These are phyloP conservation scores for Alternaria viburni DNA, from an alignment of 2,329 filamentous ascomycete genomes.

Conservation along the genomic window DNA sequence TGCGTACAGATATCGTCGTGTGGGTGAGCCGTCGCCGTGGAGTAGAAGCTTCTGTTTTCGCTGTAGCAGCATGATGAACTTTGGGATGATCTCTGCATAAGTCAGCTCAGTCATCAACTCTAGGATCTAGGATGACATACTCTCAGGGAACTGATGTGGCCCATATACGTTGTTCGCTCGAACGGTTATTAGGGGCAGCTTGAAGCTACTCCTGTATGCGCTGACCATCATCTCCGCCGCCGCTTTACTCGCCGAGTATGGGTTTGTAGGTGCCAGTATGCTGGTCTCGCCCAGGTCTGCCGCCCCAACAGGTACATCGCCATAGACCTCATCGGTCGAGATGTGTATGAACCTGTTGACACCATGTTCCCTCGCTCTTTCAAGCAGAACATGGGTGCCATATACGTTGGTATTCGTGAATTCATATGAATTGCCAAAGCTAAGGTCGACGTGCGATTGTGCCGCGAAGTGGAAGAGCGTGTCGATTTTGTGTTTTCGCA, in stretches of 20 bases:
- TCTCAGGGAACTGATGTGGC: conserved; percentile 83
- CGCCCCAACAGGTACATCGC: conserved; percentile 74
- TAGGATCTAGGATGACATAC: conserved; percentile 56
- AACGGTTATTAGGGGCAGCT: conserved; percentile 79
- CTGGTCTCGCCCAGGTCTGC: conserved; percentile 76
- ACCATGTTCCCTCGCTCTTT: conserved; percentile 74
- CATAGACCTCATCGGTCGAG: conserved; percentile 86
- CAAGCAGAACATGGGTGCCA: conserved; percentile 81
- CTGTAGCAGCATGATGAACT: conserved; percentile 76
- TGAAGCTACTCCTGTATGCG: conserved; percentile 84
- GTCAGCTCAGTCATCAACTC: neutral
- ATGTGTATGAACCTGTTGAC: conserved; percentile 80
- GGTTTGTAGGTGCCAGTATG: conserved; percentile 79
- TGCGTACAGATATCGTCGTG: conserved; percentile 77
- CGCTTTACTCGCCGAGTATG: conserved; percentile 80
- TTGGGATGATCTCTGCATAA: conserved; percentile 78
- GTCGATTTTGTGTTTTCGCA: conserved; percentile 75
- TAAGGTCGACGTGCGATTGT: conserved; percentile 83
- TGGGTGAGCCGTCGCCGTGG: conserved; percentile 78
- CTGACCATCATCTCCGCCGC: conserved; percentile 86
- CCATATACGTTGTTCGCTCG: conserved; percentile 87
- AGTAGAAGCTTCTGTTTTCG: conserved; percentile 71
- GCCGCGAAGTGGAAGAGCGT: conserved; percentile 85
- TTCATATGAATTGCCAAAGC: conserved; percentile 80
- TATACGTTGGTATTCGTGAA: conserved; percentile 85